Percentiles rank a stretch among this genome's conserved stretches.
phyloP scores from a whole-genome alignment of 2,329 filamentous ascomycete genomes.

The Colletotrichum liaoningense region DNA sequence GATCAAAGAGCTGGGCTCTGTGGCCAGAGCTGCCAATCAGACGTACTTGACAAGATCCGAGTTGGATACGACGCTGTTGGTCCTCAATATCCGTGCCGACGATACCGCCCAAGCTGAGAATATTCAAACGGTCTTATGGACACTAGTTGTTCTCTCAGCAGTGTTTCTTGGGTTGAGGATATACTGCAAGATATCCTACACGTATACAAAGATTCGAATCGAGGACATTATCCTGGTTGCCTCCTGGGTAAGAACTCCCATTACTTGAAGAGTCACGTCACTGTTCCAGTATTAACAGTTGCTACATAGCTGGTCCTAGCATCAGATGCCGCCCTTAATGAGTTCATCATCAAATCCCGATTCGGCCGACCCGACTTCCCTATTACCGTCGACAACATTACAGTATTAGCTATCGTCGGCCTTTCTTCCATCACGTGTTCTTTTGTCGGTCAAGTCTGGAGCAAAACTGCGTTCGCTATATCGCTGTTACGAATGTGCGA shows the following conservation, averaged over 20 bases:
- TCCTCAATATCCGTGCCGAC: conserved; percentile 20
- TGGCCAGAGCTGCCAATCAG: conserved; percentile 3
- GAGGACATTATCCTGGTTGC: conserved; percentile 42
- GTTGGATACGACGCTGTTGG: conserved; percentile 12
- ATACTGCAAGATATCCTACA: conserved; percentile 40
- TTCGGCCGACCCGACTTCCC: conserved; percentile 28
- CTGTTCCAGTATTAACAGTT: not conserved
- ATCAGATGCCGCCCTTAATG: conserved; percentile 23
- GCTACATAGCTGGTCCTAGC: conserved; percentile 6
- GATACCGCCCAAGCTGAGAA: conserved; percentile 9
- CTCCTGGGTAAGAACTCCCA: conserved; percentile 37
- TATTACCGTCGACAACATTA: conserved; percentile 8
- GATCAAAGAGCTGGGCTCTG: not conserved
- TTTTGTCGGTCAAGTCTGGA: conserved; percentile 48
- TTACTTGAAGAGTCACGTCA: too few relatives aligned
- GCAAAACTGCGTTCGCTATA: conserved; percentile 52
- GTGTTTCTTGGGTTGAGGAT: conserved; percentile 39
- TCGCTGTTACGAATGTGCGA: conserved; percentile 46
- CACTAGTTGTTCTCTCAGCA: conserved; percentile 36
- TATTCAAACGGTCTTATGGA: conserved; percentile 36
- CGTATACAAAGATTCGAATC: conserved; percentile 40
- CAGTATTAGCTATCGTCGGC: conserved; percentile 29
- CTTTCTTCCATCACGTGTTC: conserved; percentile 41
- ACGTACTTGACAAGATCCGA: conserved; percentile 5
- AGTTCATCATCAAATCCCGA: conserved; percentile 33